These are phyloP conservation scores for Populus nigra DNA, from an alignment of 345 rosid genomes.

Conservation along the genomic window DNA sequence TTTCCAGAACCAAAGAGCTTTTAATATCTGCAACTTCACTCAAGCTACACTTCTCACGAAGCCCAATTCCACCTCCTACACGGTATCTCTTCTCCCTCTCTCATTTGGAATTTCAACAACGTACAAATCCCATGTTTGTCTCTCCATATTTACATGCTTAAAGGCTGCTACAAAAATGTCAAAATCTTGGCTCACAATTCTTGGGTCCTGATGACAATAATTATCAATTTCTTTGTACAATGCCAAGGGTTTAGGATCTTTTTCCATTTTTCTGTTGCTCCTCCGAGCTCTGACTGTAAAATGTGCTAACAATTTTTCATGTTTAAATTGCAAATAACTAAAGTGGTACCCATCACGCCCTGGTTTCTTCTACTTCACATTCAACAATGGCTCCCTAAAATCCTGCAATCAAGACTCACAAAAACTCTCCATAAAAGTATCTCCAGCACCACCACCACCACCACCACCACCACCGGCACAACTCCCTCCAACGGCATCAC, in stretches of 20 bases:
- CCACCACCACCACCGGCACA: slow-evolving; percentile 27
- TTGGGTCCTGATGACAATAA: background rate
- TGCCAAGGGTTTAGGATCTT: too few relatives aligned
- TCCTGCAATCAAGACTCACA: slow-evolving; percentile 47
- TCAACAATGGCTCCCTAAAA: slow-evolving; percentile 61
- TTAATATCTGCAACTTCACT: slow-evolving; percentile 71
- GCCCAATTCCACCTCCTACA: slow-evolving; percentile 61
- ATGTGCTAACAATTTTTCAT: background rate
- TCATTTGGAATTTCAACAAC: background rate
- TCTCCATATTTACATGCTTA: background rate
- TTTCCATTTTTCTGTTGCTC: background rate
- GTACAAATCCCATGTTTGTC: background rate
- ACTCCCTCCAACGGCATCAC: slow-evolving; percentile 22
- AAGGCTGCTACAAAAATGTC: background rate
- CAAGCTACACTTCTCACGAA: slow-evolving; percentile 76
- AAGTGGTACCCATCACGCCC: slow-evolving; percentile 92
- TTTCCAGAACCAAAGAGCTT: slow-evolving; percentile 77
- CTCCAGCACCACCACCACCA: slow-evolving; percentile 20
- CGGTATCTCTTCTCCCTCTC: slow-evolving; percentile 37
- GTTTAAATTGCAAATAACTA: background rate
- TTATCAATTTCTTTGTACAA: background rate
- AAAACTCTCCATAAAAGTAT: slow-evolving; percentile 63
- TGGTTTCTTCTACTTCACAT: slow-evolving; percentile 82
- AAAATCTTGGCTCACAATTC: slow-evolving; percentile 3
- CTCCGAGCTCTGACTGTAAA: background rate